These are phyloP conservation scores for Colletotrichum tabaci DNA, from an alignment of 2,329 filamentous ascomycete species.

Conservation along the genomic window DNA sequence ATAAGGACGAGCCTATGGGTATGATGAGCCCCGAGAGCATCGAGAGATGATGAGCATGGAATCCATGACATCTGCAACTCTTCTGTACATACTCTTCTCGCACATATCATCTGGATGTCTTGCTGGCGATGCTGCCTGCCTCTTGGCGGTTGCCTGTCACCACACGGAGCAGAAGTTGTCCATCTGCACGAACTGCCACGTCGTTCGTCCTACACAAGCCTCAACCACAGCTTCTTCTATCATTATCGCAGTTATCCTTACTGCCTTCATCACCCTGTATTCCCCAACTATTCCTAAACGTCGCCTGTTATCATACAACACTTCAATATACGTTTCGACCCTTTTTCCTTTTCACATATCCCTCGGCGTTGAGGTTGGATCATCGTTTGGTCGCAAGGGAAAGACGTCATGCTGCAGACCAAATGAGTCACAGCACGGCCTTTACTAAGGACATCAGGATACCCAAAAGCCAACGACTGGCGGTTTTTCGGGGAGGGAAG, in stretches of 20 bases:
- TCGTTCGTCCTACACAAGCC: not conserved
- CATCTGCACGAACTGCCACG: not conserved
- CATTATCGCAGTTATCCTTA: not conserved
- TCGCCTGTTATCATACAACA: slow-evolving; percentile 20
- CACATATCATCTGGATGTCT: slow-evolving; percentile 7
- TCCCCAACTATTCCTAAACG: slow-evolving; percentile 1
- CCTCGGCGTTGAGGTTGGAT: slow-evolving; percentile 41
- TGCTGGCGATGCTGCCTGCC: not conserved
- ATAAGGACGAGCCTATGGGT: slow-evolving; percentile 77
- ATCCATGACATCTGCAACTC: not conserved
- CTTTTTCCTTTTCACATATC: slow-evolving; percentile 24
- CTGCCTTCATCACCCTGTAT: slow-evolving; percentile 10
- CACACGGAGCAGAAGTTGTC: not conserved
- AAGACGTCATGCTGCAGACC: slow-evolving; percentile 34
- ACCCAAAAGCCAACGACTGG: slow-evolving; percentile 39
- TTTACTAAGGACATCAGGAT: slow-evolving; percentile 36
- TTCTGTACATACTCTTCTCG: slow-evolving; percentile 21
- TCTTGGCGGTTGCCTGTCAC: not conserved
- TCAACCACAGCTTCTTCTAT: not conserved
- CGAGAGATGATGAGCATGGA: slow-evolving; percentile 50
- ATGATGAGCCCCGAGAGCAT: slow-evolving; percentile 92
- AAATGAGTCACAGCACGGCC: slow-evolving; percentile 25
- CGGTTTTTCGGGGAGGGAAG: slow-evolving; percentile 17
- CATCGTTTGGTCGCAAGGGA: slow-evolving; percentile 29
- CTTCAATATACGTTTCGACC: slow-evolving; percentile 31